Conservation (phyloP, 495 filamentous ascomycete species). For the Penicillium goetzii region DNA sequence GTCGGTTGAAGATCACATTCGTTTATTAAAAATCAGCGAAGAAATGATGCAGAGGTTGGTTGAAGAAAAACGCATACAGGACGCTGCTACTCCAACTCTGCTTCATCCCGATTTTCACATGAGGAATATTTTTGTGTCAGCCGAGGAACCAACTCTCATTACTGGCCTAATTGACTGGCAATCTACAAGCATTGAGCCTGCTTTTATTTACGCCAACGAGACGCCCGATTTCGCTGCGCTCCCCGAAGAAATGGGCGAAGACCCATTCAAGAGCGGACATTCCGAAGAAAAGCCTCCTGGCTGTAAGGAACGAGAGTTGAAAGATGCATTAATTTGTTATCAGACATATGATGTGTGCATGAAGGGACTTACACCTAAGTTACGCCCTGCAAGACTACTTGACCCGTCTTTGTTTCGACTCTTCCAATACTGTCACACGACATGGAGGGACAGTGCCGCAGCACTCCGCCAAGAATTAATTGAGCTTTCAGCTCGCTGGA, state of each 20-base stretch:
- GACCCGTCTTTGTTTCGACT: conserved; percentile 7
- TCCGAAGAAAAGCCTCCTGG: conserved; percentile 5
- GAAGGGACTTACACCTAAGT: conserved; percentile 39
- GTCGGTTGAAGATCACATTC: conserved; percentile 36
- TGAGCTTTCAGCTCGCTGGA: neutral
- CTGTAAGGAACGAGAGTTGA: conserved; percentile 21
- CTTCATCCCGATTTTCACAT: conserved; percentile 47
- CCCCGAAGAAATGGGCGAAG: conserved; percentile 17
- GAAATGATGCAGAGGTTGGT: conserved; percentile 35
- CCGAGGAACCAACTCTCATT: conserved; percentile 43
- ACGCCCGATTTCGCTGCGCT: conserved; percentile 41
- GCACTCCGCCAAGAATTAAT: neutral
- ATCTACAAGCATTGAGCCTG: conserved; percentile 42
- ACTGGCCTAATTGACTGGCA: conserved; percentile 49
- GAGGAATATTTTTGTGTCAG: conserved; percentile 49
- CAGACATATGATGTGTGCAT: conserved; percentile 46
- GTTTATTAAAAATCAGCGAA: conserved; percentile 34
- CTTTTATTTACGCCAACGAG: conserved; percentile 41
- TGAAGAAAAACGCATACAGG: conserved; percentile 34
- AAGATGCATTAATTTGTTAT: conserved; percentile 36
- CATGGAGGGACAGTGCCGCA: neutral
- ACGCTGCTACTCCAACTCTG: conserved; percentile 37
- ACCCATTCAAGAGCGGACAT: conserved; percentile 17
- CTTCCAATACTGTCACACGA: neutral
- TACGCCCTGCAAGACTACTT: conserved; percentile 24